These are phyloP conservation scores for Dactylellina parvicollis DNA, from an alignment of 2,329 filamentous ascomycete species.

Conservation along the genomic window DNA sequence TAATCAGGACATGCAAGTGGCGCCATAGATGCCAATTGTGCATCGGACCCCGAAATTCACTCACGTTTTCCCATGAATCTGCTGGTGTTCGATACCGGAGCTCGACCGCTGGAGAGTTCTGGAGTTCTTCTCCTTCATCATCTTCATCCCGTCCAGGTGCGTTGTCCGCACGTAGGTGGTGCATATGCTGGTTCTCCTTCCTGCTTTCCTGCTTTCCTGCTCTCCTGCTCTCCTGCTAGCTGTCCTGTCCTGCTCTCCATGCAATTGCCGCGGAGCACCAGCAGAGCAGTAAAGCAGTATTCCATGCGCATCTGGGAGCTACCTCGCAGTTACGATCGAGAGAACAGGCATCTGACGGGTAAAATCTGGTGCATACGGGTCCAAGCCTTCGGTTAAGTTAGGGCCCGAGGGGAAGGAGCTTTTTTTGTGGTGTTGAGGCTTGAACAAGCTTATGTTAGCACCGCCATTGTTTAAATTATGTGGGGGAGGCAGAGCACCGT, in stretches of 20 bases:
- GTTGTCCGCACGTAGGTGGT: constrained; percentile 33
- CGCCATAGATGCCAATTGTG: constrained; percentile 11
- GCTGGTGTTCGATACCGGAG: constrained; percentile 14
- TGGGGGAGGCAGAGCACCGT: constrained; percentile 52
- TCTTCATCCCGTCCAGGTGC: constrained; percentile 22
- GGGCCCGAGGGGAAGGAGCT: constrained; percentile 30
- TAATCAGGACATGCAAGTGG: constrained; percentile 16
- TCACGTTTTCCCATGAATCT: not conserved
- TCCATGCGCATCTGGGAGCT: not conserved
- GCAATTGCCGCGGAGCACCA: too few species aligned
- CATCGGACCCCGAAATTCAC: not conserved
- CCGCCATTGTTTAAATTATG: constrained; percentile 52
- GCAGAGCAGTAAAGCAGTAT: too few species aligned
- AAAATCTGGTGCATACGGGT: constrained; percentile 40
- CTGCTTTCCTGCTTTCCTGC: not conserved
- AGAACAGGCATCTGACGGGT: constrained; percentile 37
- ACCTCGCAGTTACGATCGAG: not conserved
- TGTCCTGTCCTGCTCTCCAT: too few species aligned
- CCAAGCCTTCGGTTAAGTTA: constrained; percentile 53
- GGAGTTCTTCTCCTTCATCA: too few species aligned
- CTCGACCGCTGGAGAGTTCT: constrained; percentile 49
- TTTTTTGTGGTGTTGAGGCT: constrained; percentile 47
- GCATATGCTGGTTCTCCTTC: constrained; percentile 21
- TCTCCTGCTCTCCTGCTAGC: not conserved
- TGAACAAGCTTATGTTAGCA: constrained; percentile 52